phyloP scores from a whole-genome alignment of 345 rosid genomes.

The Turritis glabra region DNA sequence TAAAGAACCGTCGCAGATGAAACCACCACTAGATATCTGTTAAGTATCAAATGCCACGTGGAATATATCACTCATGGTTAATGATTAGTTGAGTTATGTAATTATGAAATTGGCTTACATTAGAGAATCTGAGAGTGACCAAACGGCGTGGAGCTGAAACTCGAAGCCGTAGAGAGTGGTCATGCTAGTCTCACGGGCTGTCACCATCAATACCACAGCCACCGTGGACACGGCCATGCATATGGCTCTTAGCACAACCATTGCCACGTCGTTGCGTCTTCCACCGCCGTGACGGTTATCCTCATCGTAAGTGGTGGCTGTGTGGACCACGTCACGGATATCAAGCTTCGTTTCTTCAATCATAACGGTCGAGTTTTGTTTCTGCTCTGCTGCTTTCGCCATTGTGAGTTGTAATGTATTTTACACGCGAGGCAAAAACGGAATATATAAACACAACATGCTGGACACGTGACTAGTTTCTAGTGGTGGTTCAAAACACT shows the following conservation, averaged over 20 bases:
- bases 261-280: constrained; percentile 42
- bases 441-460: neutral
- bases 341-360: constrained; percentile 26
- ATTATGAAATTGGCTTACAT: constrained; percentile 46
- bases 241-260: constrained; percentile 48
- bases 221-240: constrained; percentile 54
- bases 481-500: neutral
- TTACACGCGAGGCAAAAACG: neutral
- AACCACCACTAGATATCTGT: constrained; percentile 72
- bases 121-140: constrained; percentile 79
- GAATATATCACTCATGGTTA: neutral
- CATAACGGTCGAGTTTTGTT: constrained; percentile 9
- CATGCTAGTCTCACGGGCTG: constrained; percentile 62
- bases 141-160: constrained; percentile 63
- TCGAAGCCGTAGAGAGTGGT: constrained; percentile 63
- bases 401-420: neutral
- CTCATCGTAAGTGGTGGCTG: constrained; percentile 17
- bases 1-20: constrained; percentile 59
- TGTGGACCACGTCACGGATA: constrained; percentile 17
- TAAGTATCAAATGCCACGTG: neutral
- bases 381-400: constrained; percentile 33
- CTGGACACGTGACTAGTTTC: constrained; percentile 10
- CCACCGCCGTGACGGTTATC: neutral
- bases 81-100: neutral
- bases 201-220: constrained; percentile 66